These are phyloP conservation scores for Cutaneotrichosporon dermatis DNA, from an alignment of 1,284 basidiomycete species.

Conservation along the genomic window DNA sequence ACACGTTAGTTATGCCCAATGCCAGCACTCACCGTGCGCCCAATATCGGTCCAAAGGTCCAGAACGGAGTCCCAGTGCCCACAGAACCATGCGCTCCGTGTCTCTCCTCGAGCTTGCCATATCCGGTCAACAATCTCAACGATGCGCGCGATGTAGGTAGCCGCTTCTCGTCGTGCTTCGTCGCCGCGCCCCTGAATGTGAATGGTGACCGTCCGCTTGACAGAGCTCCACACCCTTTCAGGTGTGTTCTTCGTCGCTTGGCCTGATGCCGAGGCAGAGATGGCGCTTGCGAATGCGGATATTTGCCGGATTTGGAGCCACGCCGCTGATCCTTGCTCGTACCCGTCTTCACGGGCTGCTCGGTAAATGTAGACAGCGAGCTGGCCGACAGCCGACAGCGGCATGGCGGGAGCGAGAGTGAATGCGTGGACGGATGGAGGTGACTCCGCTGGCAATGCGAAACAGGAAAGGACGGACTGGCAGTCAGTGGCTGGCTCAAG, in stretches of 20 bases:
- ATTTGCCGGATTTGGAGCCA: conserved; percentile 13
- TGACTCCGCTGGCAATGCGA: conserved; percentile 4
- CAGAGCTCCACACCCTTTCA: conserved; percentile 13
- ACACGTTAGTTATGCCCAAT: conserved; percentile 3
- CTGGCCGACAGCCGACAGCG: not conserved
- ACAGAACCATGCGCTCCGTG: conserved; percentile 22
- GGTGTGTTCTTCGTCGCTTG: conserved; percentile 4
- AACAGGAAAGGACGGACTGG: conserved; percentile 3
- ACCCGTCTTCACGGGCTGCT: not conserved
- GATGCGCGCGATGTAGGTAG: conserved; percentile 18
- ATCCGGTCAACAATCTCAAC: conserved; percentile 26
- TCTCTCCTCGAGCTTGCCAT: conserved; percentile 18
- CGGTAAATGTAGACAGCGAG: conserved; percentile 14
- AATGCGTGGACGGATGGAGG: conserved; percentile 4
- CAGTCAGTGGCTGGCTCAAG: not conserved
- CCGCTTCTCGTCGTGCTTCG: conserved; percentile 15
- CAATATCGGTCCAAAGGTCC: conserved; percentile 44
- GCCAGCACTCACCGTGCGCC: conserved; percentile 32
- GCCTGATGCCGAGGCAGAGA: conserved; percentile 1
- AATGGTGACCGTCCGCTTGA: conserved; percentile 7
- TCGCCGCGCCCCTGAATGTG: conserved; percentile 13
- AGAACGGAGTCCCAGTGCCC: conserved; percentile 33
- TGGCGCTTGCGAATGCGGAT: conserved; percentile 4
- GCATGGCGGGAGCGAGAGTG: conserved; percentile 11
- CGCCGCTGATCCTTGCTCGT: not conserved